Evolutionary conservation across 345 rosid genomes (phyloP).

Genomic region (Jatropha curcas): DNA sequence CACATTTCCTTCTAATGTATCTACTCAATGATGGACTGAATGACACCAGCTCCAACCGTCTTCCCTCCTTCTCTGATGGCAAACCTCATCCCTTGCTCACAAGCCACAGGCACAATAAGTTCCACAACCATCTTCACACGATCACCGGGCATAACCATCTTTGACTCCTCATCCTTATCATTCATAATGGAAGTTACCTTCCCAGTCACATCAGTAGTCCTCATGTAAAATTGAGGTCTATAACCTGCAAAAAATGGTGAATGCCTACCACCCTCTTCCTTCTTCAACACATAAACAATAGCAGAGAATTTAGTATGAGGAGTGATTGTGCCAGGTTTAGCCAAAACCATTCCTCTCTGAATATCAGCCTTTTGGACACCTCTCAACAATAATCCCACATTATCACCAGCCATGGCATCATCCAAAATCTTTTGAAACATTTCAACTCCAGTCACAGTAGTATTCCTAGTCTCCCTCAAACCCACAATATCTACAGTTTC

Average conservation of each 20-base stretch:
- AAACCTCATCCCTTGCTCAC: conserved; percentile 95
- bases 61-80: conserved; percentile 96
- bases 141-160: conserved; percentile 99
- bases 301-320: conserved; percentile 77
- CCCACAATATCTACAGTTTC: conserved; percentile 84
- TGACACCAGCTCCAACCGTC: conserved; percentile 96
- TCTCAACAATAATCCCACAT: conserved; percentile 86
- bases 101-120: conserved; percentile 89
- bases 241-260: conserved; percentile 87
- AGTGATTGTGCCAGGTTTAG: conserved; percentile 79
- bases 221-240: conserved; percentile 94
- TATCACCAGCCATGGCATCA: conserved; percentile 90
- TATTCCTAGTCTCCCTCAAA: conserved; percentile 70
- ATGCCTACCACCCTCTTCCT: conserved; percentile 97
- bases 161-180: conserved; percentile 89
- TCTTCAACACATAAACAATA: conserved; percentile 89
- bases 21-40: conserved; percentile 64
- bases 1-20: conserved; percentile 5
- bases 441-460: conserved; percentile 78
- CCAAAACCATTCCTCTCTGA: conserved; percentile 95
- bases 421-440: conserved; percentile 93
- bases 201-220: conserved; percentile 94
- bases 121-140: conserved; percentile 88
- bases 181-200: conserved; percentile 74
- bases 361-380: conserved; percentile 85